phyloP scores from a whole-genome alignment of 345 rosid genomes.

The Melaleuca alternifolia region DNA sequence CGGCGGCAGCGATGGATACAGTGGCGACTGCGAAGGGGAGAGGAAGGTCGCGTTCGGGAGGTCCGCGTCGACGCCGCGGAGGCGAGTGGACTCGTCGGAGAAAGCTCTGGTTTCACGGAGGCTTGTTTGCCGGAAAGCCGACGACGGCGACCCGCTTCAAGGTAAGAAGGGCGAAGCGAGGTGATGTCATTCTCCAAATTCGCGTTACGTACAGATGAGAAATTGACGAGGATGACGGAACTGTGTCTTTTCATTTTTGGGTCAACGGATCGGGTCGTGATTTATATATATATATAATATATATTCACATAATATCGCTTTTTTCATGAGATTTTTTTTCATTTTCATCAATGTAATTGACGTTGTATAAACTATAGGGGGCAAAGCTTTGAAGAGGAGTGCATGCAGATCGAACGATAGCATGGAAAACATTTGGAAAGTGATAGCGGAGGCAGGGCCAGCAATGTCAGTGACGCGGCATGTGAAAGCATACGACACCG shows the following conservation, averaged over 20 bases:
- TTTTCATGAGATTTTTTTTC: slow-evolving; percentile 28
- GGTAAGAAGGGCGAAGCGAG: not conserved
- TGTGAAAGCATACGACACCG: slow-evolving; percentile 24
- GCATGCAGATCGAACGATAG: slow-evolving; percentile 21
- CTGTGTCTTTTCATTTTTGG: not conserved
- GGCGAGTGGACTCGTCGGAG: slow-evolving; percentile 12
- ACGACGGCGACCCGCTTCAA: not conserved
- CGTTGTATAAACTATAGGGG: not conserved
- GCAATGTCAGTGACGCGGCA: slow-evolving; percentile 19
- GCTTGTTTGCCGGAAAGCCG: slow-evolving; percentile 24
- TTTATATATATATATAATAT: no score
- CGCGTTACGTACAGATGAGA: no score
- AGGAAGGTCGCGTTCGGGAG: slow-evolving; percentile 9
- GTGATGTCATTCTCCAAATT: not conserved
- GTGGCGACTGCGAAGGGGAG: not conserved
- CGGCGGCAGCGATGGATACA: not conserved
- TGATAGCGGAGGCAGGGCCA: slow-evolving; percentile 39
- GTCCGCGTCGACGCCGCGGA: slow-evolving; percentile 12
- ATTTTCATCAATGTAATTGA: not conserved
- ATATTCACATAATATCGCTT: not conserved
- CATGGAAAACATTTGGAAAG: slow-evolving; percentile 63
- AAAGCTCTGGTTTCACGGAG: slow-evolving; percentile 38
- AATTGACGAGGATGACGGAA: not conserved
- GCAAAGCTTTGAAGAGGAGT: not conserved
- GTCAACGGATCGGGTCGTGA: not conserved